Conservation (phyloP, 441 rosid genomes). For the Daphne laureola region DNA sequence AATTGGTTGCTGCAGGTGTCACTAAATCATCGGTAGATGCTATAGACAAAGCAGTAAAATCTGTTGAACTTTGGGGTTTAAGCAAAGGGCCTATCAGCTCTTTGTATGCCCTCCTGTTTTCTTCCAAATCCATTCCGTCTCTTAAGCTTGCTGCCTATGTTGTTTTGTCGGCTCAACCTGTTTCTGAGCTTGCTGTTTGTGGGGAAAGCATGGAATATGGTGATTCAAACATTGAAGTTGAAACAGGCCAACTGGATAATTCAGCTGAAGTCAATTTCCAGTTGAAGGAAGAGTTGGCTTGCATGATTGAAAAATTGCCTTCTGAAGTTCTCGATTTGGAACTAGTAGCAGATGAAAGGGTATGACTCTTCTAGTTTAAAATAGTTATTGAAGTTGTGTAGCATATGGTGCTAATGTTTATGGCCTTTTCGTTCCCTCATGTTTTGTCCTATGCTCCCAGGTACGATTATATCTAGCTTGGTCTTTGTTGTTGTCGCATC, state of each 20-base stretch:
- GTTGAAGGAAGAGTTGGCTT: conserved; percentile 62
- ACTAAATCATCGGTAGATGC: conserved; percentile 50
- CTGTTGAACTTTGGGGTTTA: conserved; percentile 89
- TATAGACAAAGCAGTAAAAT: conserved; percentile 83
- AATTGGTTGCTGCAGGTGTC: conserved; percentile 62
- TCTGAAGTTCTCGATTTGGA: conserved; percentile 67
- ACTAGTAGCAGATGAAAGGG: conserved; percentile 64
- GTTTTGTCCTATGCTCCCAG: conserved; percentile 35
- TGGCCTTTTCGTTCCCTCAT: conserved; percentile 1
- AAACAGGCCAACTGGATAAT: conserved; percentile 29
- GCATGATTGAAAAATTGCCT: conserved; percentile 62
- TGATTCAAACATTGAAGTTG: conserved; percentile 33
- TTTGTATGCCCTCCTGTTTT: conserved; percentile 73
- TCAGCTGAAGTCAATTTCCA: conserved; percentile 48
- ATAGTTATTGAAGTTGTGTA: neutral
- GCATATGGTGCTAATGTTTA: conserved; percentile 2
- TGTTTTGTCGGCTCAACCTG: conserved; percentile 75
- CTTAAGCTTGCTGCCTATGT: conserved; percentile 81
- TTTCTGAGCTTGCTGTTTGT: conserved; percentile 57
- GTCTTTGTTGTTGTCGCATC: conserved; percentile 78
- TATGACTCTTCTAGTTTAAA: conserved; percentile 28
- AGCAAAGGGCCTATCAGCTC: conserved; percentile 73
- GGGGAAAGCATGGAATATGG: conserved; percentile 36
- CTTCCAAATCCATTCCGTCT: conserved; percentile 55
- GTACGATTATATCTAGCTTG: conserved; percentile 75